Conservation (phyloP, 169 alveolate species). For the Amoebophrya sp. region DNA sequence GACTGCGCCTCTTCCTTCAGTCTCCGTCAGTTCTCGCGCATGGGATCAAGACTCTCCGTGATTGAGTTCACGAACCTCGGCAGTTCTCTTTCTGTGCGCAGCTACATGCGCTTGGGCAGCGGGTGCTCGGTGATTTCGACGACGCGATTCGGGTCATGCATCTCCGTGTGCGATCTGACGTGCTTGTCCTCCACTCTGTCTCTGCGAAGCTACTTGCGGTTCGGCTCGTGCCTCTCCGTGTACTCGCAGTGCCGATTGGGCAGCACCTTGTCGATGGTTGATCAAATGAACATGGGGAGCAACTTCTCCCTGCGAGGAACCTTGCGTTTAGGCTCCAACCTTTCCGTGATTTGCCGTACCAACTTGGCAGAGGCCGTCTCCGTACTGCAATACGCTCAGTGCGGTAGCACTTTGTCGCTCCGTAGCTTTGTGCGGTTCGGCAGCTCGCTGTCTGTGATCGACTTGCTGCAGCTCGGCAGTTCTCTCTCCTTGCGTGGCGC, state of each 20-base stretch:
- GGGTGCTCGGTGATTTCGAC: background rate
- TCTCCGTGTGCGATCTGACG: background rate
- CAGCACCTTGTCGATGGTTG: background rate
- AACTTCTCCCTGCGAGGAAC: background rate
- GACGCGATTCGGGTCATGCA: constrained; percentile 25
- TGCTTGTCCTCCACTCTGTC: constrained; percentile 10
- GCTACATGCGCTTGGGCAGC: background rate
- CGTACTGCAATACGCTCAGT: background rate
- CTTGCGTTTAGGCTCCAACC: background rate
- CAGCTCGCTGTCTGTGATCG: background rate
- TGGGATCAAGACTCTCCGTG: background rate
- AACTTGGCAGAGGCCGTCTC: background rate
- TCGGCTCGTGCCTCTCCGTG: constrained; percentile 23
- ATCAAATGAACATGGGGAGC: background rate
- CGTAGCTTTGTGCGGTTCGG: constrained; percentile 17
- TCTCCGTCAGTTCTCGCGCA: constrained; percentile 17
- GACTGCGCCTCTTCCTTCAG: background rate
- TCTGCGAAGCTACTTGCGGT: background rate
- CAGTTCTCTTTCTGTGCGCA: background rate
- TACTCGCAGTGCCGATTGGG: background rate
- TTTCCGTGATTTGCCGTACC: background rate
- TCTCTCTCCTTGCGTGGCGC: background rate
- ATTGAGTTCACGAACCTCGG: constrained; percentile 22
- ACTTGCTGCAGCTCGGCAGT: constrained; percentile 18
- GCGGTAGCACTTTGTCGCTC: background rate